These are phyloP conservation scores for Usnea hakonensis DNA, from an alignment of 495 filamentous ascomycete genomes.

Conservation along the genomic window DNA sequence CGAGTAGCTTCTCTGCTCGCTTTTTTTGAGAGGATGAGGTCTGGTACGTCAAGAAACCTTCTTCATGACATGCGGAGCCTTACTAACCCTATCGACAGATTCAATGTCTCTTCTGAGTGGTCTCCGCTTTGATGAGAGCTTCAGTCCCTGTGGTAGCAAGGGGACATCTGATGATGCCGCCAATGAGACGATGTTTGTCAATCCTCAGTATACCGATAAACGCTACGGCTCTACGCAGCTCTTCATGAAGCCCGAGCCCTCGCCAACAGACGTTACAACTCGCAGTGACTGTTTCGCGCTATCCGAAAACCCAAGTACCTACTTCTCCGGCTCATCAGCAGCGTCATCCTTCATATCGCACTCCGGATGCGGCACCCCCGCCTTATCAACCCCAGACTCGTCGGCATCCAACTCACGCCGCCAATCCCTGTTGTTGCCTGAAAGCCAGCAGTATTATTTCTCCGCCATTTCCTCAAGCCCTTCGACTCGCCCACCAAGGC, in stretches of 20 bases:
- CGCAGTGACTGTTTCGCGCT: neutral
- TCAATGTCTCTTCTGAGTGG: neutral
- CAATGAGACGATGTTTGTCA: neutral
- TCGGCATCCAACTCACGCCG: slow-evolving; percentile 9
- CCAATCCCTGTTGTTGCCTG: slow-evolving; percentile 7
- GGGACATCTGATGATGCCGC: neutral
- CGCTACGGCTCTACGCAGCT: neutral
- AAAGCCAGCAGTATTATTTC: slow-evolving; percentile 8
- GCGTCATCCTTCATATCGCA: slow-evolving; percentile 2
- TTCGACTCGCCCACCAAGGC: neutral
- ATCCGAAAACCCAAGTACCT: neutral
- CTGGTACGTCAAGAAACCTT: neutral
- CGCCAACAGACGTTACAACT: neutral
- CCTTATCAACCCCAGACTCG: neutral
- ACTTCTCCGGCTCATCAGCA: neutral
- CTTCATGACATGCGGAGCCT: neutral
- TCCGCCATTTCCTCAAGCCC: slow-evolving; percentile 3
- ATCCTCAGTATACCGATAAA: slow-evolving; percentile 8
- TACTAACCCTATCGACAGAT: neutral
- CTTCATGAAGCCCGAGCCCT: neutral
- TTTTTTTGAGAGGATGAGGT: neutral
- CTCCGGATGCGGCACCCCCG: slow-evolving; percentile 1
- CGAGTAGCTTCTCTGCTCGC: neutral
- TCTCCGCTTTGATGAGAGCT: neutral
- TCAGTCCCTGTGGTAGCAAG: neutral